Base-by-base conservation (phyloP, 139 green algal species). In the Astrephomene gubernaculifera region DNA sequence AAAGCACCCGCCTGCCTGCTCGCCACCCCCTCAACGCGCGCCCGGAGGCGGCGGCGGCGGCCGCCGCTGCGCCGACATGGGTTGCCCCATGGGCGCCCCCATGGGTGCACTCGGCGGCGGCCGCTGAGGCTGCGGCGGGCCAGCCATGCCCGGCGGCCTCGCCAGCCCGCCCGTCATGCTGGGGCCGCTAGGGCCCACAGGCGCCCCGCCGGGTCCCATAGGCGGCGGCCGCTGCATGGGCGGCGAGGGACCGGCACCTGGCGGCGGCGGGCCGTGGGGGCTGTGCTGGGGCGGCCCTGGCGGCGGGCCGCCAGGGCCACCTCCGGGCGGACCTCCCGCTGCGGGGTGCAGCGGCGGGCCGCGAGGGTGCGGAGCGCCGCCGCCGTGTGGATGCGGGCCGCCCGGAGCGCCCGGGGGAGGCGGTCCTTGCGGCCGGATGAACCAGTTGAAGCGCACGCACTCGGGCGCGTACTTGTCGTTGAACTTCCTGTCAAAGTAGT, bases 401-500 rank as follows among this genome's bases (percentile, higher is more conserved):
- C 14, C 35, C 22, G 9, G 10, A 36, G 17, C 38, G 21, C 39
- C 21, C 38, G 9, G 14, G 3, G 17, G 44, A 25, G n/a, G 43
- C 29, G 43, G n/a, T 36, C 39, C 25, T 43, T 76, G 69, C 70
- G 78, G 78, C 41, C 63, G 61, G 63, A 84, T 84, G 78, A 57
- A 84, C 78, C 78, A 84, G 43, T 45, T 75, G 78, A 84, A 81
- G 21, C 60, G 61, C 52, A 87, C 64, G 52, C 71, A 75, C 36
- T 91, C 88, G 2, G 88, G 88, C 29, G 54, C 60, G 80, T 87
- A 68, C 53, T 65, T 31, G 73, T 64, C 71, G 54, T 35, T 69
- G 80, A 89, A 91, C 5, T 81, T 69, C 22, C 64, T 53, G 72
- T 91, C 74, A 27, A 73, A 91, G 84, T 87, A 86, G 41, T 85